Percentiles rank a stretch among this genome's conserved stretches.
These are phyloP conservation scores for Acer yangbiense DNA, from an alignment of 345 rosid genomes.

Conservation along the genomic window DNA sequence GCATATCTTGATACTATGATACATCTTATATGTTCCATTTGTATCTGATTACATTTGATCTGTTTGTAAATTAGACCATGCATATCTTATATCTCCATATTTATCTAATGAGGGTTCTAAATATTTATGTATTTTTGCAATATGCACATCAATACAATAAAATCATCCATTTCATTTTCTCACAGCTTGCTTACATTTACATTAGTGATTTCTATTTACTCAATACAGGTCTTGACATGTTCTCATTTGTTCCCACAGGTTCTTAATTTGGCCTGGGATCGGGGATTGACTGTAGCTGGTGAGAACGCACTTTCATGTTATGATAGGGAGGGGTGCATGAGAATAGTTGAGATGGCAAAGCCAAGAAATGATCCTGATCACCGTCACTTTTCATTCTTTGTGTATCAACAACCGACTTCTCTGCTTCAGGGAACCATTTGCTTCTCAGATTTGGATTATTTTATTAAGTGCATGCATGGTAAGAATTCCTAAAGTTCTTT, in stretches of 20 bases:
- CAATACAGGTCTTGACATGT: constrained; percentile 3
- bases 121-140: neutral
- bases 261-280: constrained; percentile 87
- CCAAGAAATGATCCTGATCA: constrained; percentile 86
- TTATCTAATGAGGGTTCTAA: neutral
- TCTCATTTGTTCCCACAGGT: constrained; percentile 48
- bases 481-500: constrained; percentile 8
- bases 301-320: constrained; percentile 70
- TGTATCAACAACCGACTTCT: constrained; percentile 80
- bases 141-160: neutral
- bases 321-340: constrained; percentile 70
- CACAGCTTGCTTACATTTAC: neutral
- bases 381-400: constrained; percentile 68
- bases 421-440: constrained; percentile 69
- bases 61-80: neutral
- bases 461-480: constrained; percentile 90
- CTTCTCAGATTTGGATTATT: constrained; percentile 74
- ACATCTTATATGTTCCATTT: neutral
- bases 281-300: constrained; percentile 65
- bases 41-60: neutral
- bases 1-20: neutral
- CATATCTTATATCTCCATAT: neutral
- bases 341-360: constrained; percentile 79
- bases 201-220: neutral
- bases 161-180: neutral